Conservation (phyloP, 2,329 filamentous ascomycete genomes). For the Diaporthe vexans region DNA sequence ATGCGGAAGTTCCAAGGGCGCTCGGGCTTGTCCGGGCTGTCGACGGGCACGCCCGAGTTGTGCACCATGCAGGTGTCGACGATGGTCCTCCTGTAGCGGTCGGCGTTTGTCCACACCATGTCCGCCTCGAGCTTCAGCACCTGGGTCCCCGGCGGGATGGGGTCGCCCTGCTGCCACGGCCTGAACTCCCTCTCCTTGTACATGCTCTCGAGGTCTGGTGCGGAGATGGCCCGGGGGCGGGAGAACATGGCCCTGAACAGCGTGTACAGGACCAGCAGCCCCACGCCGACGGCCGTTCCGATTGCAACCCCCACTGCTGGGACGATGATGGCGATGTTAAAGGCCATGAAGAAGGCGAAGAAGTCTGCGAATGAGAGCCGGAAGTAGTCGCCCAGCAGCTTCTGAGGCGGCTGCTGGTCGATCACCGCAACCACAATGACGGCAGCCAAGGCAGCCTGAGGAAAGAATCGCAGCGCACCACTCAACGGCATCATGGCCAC, state of each 20-base stretch:
- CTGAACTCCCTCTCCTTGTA: neutral
- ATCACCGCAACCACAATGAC: constrained; percentile 33
- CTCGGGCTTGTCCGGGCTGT: neutral
- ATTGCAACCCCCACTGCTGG: neutral
- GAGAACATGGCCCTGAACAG: constrained; percentile 34
- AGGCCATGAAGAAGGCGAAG: constrained; percentile 26
- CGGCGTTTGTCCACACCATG: constrained; percentile 32
- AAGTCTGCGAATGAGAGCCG: constrained; percentile 35
- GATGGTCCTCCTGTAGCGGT: constrained; percentile 15
- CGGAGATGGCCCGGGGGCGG: neutral
- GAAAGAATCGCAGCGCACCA: constrained; percentile 13
- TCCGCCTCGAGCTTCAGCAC: constrained; percentile 27
- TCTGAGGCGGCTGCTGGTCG: constrained; percentile 33
- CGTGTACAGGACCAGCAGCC: constrained; percentile 16
- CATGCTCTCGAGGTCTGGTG: constrained; percentile 9
- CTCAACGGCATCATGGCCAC: constrained; percentile 27
- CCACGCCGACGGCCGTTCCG: constrained; percentile 19
- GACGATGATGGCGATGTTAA: constrained; percentile 30
- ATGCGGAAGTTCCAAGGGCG: constrained; percentile 14
- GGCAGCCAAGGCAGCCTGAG: constrained; percentile 20
- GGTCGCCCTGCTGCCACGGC: constrained; percentile 22
- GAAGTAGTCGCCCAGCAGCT: constrained; percentile 26
- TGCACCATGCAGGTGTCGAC: constrained; percentile 22
- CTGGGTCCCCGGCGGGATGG: constrained; percentile 10
- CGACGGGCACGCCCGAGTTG: constrained; percentile 10